These are phyloP conservation scores for Yarrowia deformans DNA, from an alignment of 805 yeast species.

Conservation along the genomic window DNA sequence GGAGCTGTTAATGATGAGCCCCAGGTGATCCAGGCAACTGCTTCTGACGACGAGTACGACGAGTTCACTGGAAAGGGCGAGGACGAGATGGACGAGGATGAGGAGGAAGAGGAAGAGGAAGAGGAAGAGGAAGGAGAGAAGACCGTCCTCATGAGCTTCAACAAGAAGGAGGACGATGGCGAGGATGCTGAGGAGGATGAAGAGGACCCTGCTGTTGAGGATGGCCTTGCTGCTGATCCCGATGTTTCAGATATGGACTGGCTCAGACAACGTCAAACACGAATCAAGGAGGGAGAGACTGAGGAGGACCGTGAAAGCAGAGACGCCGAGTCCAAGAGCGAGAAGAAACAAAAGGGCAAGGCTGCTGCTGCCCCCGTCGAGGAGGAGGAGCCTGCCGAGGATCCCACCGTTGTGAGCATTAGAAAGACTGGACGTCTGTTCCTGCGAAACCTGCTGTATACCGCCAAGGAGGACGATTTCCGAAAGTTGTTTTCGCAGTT, in stretches of 20 bases:
- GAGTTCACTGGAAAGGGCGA: conserved; percentile 46
- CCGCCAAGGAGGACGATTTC: conserved; percentile 82
- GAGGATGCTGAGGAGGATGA: conserved; percentile 42
- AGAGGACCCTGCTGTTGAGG: conserved; percentile 40
- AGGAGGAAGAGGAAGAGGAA: conserved; percentile 39
- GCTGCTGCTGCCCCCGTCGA: conserved; percentile 25
- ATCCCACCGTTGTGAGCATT: conserved; percentile 58
- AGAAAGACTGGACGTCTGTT: conserved; percentile 82
- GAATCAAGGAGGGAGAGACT: conserved; percentile 56
- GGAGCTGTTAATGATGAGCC: conserved; percentile 30
- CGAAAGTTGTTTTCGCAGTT: conserved; percentile 64
- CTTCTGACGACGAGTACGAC: conserved; percentile 56
- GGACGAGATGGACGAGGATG: conserved; percentile 43
- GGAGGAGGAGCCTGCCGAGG: conserved; percentile 50
- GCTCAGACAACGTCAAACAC: conserved; percentile 76
- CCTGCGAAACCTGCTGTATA: conserved; percentile 82
- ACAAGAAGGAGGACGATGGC: conserved; percentile 43
- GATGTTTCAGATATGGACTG: conserved; percentile 81
- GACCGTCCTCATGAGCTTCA: conserved; percentile 34
- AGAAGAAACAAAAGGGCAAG: conserved; percentile 45
- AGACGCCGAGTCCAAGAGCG: conserved; percentile 4
- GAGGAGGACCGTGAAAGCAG: conserved; percentile 18
- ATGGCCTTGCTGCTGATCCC: conserved; percentile 56
- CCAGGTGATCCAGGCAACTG: conserved; percentile 47
- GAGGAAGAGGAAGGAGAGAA: conserved; percentile 47